phyloP scores from a whole-genome alignment of 164 flowering plant genomes.

The Chloranthus sessilifolius region DNA sequence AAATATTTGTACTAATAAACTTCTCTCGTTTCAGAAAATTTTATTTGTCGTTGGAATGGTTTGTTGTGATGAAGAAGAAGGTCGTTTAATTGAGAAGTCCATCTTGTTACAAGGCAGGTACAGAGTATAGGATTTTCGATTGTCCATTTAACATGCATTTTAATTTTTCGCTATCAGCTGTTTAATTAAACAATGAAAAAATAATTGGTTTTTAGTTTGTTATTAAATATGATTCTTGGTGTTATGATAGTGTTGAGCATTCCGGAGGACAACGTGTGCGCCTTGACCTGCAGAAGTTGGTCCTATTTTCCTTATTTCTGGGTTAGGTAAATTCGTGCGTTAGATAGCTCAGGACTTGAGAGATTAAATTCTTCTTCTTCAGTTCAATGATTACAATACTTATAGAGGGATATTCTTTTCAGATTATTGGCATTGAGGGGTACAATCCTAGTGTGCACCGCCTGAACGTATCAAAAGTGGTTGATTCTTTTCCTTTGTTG shows the following conservation, averaged over 20 bases:
- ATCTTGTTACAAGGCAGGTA: conserved; percentile 91
- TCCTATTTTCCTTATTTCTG: conserved; percentile 78
- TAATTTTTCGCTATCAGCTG: neutral
- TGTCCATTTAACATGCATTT: no score
- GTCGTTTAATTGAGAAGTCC: conserved; percentile 89
- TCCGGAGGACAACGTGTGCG: conserved; percentile 93
- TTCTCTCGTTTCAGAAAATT: conserved; percentile 69
- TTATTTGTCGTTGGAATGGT: conserved; percentile 90
- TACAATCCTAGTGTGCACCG: conserved; percentile 97
- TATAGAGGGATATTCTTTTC: conserved; percentile 6
- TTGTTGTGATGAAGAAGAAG: conserved; percentile 90
- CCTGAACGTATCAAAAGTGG: conserved; percentile 68
- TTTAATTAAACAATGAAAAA: neutral
- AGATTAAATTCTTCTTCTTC: neutral
- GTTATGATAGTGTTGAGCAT: conserved; percentile 67
- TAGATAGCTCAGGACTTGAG: no score
- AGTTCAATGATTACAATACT: neutral
- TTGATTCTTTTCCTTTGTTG: conserved; percentile 56
- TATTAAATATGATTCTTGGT: no score
- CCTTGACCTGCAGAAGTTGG: conserved; percentile 67
- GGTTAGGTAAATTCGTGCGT: conserved; percentile 61
- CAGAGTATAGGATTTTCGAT: neutral
- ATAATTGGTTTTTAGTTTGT: no score
- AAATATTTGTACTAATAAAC: no score
- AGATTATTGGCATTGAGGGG: conserved; percentile 92